Evolutionary conservation across 139 green algal genomes (phyloP).

Genomic region (Picochlorum sp.): DNA sequence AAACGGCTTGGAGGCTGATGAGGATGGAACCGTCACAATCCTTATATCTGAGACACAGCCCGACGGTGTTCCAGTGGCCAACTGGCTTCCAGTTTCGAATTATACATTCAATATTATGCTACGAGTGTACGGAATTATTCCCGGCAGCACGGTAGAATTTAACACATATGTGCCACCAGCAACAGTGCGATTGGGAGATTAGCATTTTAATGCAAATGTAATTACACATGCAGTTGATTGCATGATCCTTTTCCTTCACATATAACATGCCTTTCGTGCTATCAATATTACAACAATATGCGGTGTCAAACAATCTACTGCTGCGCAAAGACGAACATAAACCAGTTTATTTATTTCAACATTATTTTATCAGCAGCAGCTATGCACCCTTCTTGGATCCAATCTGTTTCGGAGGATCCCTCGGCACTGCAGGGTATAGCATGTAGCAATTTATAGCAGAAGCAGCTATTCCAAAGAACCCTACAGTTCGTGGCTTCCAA

Average conservation of each 20-base stretch:
- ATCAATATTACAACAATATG: too few species aligned
- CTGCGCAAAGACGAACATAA: too few species aligned
- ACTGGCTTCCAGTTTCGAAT: background rate
- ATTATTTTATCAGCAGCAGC: too few species aligned
- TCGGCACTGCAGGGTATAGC: slow-evolving; percentile 36
- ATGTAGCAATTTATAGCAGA: slow-evolving; percentile 86
- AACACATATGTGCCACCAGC: background rate
- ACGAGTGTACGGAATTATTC: background rate
- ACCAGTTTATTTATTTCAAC: too few species aligned
- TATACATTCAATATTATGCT: background rate
- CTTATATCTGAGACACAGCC: background rate
- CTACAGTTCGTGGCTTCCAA: slow-evolving; percentile 68
- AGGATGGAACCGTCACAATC: background rate
- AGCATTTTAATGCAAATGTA: too few species aligned
- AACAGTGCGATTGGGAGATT: too few species aligned
- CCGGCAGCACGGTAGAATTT: background rate
- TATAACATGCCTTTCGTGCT: too few species aligned
- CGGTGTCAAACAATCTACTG: too few species aligned
- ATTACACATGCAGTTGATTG: too few species aligned
- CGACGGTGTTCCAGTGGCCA: background rate
- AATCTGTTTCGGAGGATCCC: too few species aligned
- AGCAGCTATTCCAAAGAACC: slow-evolving; percentile 57
- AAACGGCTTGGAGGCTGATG: background rate
- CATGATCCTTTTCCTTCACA: too few species aligned
- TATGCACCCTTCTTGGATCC: too few species aligned